Evolutionary conservation across 257 asterid species (phyloP), one percentile per base, ranked within the genome.

Genomic region (Capsicum chinense): DNA sequence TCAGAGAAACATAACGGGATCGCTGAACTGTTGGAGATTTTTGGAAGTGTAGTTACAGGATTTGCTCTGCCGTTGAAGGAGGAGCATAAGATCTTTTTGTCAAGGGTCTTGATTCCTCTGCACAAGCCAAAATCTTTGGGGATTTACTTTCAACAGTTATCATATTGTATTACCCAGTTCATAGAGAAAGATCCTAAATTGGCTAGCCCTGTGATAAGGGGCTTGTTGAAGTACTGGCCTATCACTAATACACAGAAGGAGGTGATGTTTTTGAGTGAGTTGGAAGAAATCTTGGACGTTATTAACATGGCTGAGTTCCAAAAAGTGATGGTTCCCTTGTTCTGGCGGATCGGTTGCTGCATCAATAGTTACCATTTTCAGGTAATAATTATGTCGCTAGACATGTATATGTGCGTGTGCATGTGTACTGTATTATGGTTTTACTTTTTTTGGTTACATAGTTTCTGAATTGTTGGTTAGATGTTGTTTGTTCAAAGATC

Each of bases 21-120:
- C 69, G 91, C 98, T 0, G 99, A 95, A 83, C 79, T 95, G 80
- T 86, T 95, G 90, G 99, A 95, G 89, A 92, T 95, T 80, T 92
- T 94, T 5, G 98, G 98, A 84, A 95, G 99, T 86, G 97, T 95
- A 81, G 94, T 95, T 54, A 91, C 97, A 1, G 99, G 99, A 16
- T 95, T 95, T 56, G 93, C 99, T 26, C 70, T 94, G 89, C 99
- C 98, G 33, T 85, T 94, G 82, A 94, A 95, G 86, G 97, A 93
- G 85, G 99, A 94, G 92, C 98, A 94, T 85, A 95, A 92, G 89
- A 88, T 92, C 37, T 92, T 94, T 84, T 87, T 95, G 87, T 90
- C 89, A 88, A 90, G 87, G 89, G 93, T 87, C 0, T 86, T 95
- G 90, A 85, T 95, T 71, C 97, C 99, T 0, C 82, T 94, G 88